Conservation (phyloP, 257 asterid genomes). For the Apocynum venetum region DNA sequence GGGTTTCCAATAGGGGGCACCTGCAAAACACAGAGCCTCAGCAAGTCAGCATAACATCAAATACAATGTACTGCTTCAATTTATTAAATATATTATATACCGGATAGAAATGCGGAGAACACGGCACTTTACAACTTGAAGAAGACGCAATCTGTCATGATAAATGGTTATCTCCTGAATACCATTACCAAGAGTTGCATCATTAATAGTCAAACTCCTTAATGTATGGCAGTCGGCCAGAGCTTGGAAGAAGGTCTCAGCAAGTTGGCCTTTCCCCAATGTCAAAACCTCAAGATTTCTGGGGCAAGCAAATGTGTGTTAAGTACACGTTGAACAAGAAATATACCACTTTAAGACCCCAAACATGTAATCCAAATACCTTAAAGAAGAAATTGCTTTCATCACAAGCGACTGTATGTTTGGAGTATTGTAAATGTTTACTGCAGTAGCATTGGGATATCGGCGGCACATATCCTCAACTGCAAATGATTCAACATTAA, state of each 20-base stretch:
- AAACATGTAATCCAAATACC: slow-evolving; percentile 39
- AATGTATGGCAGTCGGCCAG: slow-evolving; percentile 66
- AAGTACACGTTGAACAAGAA: slow-evolving; percentile 21
- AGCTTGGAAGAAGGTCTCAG: slow-evolving; percentile 74
- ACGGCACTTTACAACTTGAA: slow-evolving; percentile 90
- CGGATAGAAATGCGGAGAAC: slow-evolving; percentile 83
- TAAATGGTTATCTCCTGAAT: slow-evolving; percentile 69
- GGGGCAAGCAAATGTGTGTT: slow-evolving; percentile 22
- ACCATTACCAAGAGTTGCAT: slow-evolving; percentile 88
- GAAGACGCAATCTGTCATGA: slow-evolving; percentile 71
- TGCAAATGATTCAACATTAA: slow-evolving; percentile 20
- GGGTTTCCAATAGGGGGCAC: slow-evolving; percentile 81
- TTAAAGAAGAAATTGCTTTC: slow-evolving; percentile 65
- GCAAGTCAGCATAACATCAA: slow-evolving; percentile 22
- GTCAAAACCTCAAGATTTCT: slow-evolving; percentile 88
- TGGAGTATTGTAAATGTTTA: slow-evolving; percentile 67
- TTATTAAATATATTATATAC: slow-evolving; percentile 26
- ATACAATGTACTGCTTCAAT: background rate
- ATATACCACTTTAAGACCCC: background rate
- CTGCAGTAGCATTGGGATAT: slow-evolving; percentile 81
- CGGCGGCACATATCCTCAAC: slow-evolving; percentile 86
- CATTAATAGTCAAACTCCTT: slow-evolving; percentile 77
- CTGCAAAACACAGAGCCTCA: slow-evolving; percentile 38
- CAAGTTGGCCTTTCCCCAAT: slow-evolving; percentile 88
- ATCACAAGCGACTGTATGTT: slow-evolving; percentile 55